Percentiles rank a stretch among this genome's conserved stretches.
These are phyloP conservation scores for Heracleum sosnowskyi DNA, from an alignment of 129 eudicot genomes.

Conservation along the genomic window DNA sequence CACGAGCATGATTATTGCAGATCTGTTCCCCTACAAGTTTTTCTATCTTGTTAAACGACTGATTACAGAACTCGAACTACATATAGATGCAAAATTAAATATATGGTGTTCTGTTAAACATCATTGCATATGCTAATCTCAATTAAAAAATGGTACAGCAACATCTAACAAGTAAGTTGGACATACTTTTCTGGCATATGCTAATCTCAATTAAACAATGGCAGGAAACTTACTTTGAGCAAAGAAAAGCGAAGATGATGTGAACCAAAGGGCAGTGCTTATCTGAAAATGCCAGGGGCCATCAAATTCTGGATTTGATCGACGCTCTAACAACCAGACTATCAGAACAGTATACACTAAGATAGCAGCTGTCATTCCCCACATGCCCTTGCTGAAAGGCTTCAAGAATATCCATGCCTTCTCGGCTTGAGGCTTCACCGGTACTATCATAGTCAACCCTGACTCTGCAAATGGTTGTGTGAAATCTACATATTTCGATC, in stretches of 20 bases:
- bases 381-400: constrained; percentile 47
- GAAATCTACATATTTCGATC: constrained; percentile 39
- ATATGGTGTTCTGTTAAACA: not conserved
- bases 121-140: not conserved
- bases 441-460: constrained; percentile 50
- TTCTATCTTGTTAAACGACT: not conserved
- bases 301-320: constrained; percentile 22
- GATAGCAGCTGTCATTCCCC: constrained; percentile 35
- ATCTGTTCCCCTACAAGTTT: constrained; percentile 21
- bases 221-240: constrained; percentile 27
- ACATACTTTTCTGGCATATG: not conserved
- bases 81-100: not conserved
- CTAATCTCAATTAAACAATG: too few relatives aligned
- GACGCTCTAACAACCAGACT: constrained; percentile 47
- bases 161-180: not conserved
- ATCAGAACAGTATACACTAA: constrained; percentile 36
- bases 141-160: not conserved
- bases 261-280: constrained; percentile 34
- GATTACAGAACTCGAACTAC: not conserved
- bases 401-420: constrained; percentile 48
- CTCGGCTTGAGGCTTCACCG: constrained; percentile 23
- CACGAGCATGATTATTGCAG: constrained; percentile 20
- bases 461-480: constrained; percentile 52
- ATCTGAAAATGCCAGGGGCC: constrained; percentile 25
- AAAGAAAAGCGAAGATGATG: constrained; percentile 30